Evolutionary conservation across 73 alveolate species (phyloP).

Genomic region (Paramecium tetraurelia): DNA sequence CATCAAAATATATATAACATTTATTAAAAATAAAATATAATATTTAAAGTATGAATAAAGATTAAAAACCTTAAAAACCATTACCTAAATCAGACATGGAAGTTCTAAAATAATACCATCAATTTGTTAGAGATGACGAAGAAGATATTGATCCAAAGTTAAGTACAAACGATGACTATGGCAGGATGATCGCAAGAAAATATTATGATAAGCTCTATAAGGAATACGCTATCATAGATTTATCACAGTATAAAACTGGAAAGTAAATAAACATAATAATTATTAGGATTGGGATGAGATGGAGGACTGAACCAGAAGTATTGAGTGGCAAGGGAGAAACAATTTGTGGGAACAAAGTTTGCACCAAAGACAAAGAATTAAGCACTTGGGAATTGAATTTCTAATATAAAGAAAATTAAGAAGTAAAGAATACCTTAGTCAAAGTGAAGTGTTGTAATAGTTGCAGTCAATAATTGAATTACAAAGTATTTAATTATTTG

Average conservation of each 20-base stretch:
- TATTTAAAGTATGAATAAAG: not conserved
- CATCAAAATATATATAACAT: not conserved
- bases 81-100: not conserved
- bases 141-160: conserved; percentile 50
- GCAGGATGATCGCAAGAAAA: conserved; percentile 51
- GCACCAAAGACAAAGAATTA: conserved; percentile 30
- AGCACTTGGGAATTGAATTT: conserved; percentile 63
- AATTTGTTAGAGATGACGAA: conserved; percentile 41
- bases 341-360: conserved; percentile 67
- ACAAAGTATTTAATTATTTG: conserved; percentile 26
- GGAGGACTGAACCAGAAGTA: conserved; percentile 71
- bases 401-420: conserved; percentile 49
- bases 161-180: conserved; percentile 19
- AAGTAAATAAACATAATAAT: not conserved
- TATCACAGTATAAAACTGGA: conserved; percentile 68
- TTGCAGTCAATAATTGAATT: conserved; percentile 65
- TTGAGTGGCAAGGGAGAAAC: conserved; percentile 65
- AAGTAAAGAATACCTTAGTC: conserved; percentile 58
- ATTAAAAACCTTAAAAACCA: not conserved
- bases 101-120: conserved; percentile 42
- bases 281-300: conserved; percentile 69
- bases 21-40: too few relatives aligned
- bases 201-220: conserved; percentile 60
- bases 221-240: conserved; percentile 70
- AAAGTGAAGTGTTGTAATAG: conserved; percentile 65